Evolutionary conservation across 2,329 filamentous ascomycete genomes (phyloP), one percentile per base, ranked within the genome.

Genomic region (Pleomassaria siparia): DNA sequence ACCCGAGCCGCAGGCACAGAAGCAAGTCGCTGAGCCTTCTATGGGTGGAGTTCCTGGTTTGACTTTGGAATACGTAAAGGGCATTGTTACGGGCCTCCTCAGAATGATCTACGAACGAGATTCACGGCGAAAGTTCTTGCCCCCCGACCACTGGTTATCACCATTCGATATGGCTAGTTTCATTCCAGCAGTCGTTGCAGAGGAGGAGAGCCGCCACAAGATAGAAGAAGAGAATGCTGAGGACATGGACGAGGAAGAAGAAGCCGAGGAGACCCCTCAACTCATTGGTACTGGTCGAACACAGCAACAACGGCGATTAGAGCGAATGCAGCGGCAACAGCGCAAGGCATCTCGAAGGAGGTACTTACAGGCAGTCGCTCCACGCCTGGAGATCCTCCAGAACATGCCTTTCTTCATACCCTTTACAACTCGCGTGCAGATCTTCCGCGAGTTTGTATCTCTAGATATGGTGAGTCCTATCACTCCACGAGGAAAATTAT

Each of bases 381-480:
- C 94, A 0, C 86, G 92, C 57, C 76, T 96, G 9, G 91, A 96
- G 63, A 88, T 99, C 4, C 73, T 99, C 42, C 87, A 94, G 57
- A 95, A 97, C 62, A 95, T 99, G 85, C 94, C 94, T 0, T 99
- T 97, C 67, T 88, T 92, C 56, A 94, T 99, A 36, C 94, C 92
- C 0, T 99, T 99, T 60, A 84, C 89, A 29, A 94, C 89, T 0
- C 80, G 94, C 39, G 94, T 99, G 4, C 84, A 91, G 65, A 92
- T 97, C 20, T 97, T 99, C 70, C 84, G 91, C 24, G 85, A 96
- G 63, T 97, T 97, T 60, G 88, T 97, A n/a, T 74, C 82, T 24
- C 76, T 91, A 4, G 94, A 99, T 70, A 90, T 94, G 64, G 57
- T 62, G 55, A 50, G 59, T 50, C 9, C 21, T 20, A 5, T 1